A percentile compares a stretch with the other conserved stretches of the same genome.
Evolutionary conservation across 148 eudicot genomes (phyloP).

Genomic region (Mesembryanthemum crystallinum): DNA sequence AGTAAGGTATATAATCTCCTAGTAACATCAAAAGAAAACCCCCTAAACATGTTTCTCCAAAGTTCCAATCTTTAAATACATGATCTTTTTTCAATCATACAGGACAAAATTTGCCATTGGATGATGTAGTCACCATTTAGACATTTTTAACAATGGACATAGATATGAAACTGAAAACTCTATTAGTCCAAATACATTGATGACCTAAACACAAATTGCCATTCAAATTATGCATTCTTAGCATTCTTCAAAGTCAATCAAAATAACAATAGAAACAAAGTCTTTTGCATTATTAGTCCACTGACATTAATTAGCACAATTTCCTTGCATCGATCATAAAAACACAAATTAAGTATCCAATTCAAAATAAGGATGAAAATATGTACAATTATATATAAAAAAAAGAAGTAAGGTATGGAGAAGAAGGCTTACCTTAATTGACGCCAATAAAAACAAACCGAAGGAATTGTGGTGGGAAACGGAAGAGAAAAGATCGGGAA

Average conservation of each 20-base stretch:
- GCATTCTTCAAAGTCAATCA: too few relatives aligned
- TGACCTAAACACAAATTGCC: too few relatives aligned
- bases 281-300: too few relatives aligned
- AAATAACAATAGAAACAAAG: too few relatives aligned
- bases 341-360: background rate
- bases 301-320: too few relatives aligned
- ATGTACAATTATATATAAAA: background rate
- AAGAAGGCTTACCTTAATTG: conserved; percentile 54
- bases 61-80: background rate
- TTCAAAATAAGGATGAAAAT: background rate
- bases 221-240: too few relatives aligned
- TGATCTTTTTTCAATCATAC: background rate
- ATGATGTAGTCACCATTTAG: too few relatives aligned
- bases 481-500: conserved; percentile 70
- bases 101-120: background rate
- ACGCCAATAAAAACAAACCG: conserved; percentile 56
- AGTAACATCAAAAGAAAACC: background rate
- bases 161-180: too few relatives aligned
- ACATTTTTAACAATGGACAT: too few relatives aligned
- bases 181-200: too few relatives aligned
- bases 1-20: background rate
- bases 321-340: too few relatives aligned
- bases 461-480: conserved; percentile 76
- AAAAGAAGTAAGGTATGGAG: background rate
- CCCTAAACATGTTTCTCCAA: background rate